Evolutionary conservation across 768 basidiomycete genomes (phyloP).

Genomic region (Hygrocybe punicea): DNA sequence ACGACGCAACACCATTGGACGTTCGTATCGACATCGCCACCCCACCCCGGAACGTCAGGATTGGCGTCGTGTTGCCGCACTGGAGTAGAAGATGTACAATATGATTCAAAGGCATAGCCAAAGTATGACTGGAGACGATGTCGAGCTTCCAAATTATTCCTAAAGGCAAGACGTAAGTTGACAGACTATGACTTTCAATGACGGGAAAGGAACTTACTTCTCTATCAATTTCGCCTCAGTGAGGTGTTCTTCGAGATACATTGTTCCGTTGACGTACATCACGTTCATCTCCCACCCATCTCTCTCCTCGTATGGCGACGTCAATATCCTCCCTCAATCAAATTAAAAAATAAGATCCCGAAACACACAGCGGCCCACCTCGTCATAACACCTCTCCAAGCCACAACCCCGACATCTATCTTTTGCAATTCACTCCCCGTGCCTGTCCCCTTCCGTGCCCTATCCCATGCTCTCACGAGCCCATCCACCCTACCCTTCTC

Average conservation of each 20-base stretch:
- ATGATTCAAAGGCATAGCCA: slow-evolving; percentile 89
- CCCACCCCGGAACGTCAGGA: slow-evolving; percentile 50
- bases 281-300: slow-evolving; percentile 82
- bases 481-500: slow-evolving; percentile 65
- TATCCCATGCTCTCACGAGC: slow-evolving; percentile 57
- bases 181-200: slow-evolving; percentile 2
- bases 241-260: slow-evolving; percentile 74
- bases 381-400: slow-evolving; percentile 83
- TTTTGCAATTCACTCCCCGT: neutral
- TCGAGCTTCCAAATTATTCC: slow-evolving; percentile 62
- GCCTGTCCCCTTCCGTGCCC: slow-evolving; percentile 32
- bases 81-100: slow-evolving; percentile 60
- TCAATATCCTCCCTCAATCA: slow-evolving; percentile 64
- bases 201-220: slow-evolving; percentile 51
- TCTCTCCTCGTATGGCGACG: slow-evolving; percentile 75
- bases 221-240: slow-evolving; percentile 55
- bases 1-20: slow-evolving; percentile 89
- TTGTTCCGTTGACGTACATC: slow-evolving; percentile 65
- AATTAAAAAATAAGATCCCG: slow-evolving; percentile 15
- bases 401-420: slow-evolving; percentile 52
- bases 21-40: slow-evolving; percentile 82
- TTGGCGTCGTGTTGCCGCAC: slow-evolving; percentile 27
- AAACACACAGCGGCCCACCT: slow-evolving; percentile 46
- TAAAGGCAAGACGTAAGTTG: slow-evolving; percentile 24
- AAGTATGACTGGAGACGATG: slow-evolving; percentile 70